These are phyloP conservation scores for Terfezia boudieri DNA, from an alignment of 495 filamentous ascomycete species.

Conservation along the genomic window DNA sequence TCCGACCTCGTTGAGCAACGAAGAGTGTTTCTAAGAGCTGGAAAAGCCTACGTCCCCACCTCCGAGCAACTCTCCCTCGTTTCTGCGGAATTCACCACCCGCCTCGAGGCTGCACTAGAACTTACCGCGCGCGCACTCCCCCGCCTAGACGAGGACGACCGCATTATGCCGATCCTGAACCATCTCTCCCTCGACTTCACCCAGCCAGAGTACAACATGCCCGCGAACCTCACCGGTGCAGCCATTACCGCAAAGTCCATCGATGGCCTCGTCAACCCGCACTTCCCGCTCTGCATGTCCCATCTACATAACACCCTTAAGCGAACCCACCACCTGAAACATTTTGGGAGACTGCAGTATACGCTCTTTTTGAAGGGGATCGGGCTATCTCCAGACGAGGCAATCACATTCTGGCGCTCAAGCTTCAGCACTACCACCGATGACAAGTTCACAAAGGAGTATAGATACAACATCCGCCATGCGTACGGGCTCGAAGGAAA, in stretches of 20 bases:
- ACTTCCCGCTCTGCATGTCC: constrained; percentile 91
- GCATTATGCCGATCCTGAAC: constrained; percentile 75
- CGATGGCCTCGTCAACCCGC: constrained; percentile 46
- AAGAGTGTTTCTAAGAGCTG: constrained; percentile 49
- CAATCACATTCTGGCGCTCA: constrained; percentile 81
- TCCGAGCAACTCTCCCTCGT: constrained; percentile 74
- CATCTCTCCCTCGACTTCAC: constrained; percentile 86
- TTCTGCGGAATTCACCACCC: constrained; percentile 56
- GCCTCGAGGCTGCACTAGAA: constrained; percentile 61
- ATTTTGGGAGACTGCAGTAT: constrained; percentile 88
- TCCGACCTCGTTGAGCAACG: constrained; percentile 71
- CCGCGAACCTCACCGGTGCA: constrained; percentile 32
- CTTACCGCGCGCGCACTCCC: constrained; percentile 75
- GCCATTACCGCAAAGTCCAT: constrained; percentile 57
- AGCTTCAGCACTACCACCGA: constrained; percentile 66
- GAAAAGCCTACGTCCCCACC: constrained; percentile 79
- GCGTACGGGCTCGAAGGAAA: constrained; percentile 82
- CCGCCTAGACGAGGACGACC: constrained; percentile 87
- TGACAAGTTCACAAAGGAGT: constrained; percentile 84
- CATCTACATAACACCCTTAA: constrained; percentile 66
- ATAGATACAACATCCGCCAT: constrained; percentile 90
- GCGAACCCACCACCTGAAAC: constrained; percentile 71
- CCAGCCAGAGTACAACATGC: constrained; percentile 63
- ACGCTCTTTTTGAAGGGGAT: constrained; percentile 94
- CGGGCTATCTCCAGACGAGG: constrained; percentile 75